phyloP scores from a whole-genome alignment of 441 rosid species.

The Jatropha podagrica region DNA sequence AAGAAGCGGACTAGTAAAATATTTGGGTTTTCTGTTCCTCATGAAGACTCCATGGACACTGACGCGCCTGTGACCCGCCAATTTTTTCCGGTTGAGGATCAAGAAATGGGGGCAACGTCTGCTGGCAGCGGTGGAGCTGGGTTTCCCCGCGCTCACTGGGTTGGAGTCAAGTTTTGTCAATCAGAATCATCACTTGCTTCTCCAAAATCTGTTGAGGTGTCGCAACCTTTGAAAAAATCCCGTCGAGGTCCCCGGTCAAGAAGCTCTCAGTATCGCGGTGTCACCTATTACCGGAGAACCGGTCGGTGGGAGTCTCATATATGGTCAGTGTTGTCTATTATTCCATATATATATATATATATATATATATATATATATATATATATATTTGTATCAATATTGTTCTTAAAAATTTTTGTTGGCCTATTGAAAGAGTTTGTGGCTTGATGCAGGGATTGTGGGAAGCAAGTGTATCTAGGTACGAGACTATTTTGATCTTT shows the following conservation, averaged over 20 bases:
- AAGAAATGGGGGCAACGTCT: conserved; percentile 34
- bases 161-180: conserved; percentile 81
- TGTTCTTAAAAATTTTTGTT: not conserved
- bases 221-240: conserved; percentile 86
- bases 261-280: conserved; percentile 97
- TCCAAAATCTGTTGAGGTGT: conserved; percentile 42
- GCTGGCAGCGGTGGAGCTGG: conserved; percentile 25
- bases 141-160: conserved; percentile 73
- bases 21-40: conserved; percentile 48
- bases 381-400: too few species aligned
- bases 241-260: conserved; percentile 95
- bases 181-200: conserved; percentile 48
- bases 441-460: conserved; percentile 83
- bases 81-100: conserved; percentile 62
- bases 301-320: conserved; percentile 99
- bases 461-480: conserved; percentile 98
- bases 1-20: conserved; percentile 40
- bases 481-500: conserved; percentile 18
- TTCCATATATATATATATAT: too few species aligned
- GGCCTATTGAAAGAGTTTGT: conserved; percentile 26
- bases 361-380: too few species aligned
- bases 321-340: conserved; percentile 43
- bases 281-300: conserved; percentile 93
- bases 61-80: conserved; percentile 57
- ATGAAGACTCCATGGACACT: conserved; percentile 29